Percentiles rank a stretch among this genome's conserved stretches.
Conservation (phyloP, 108 stramenopile genomes). For the Stephanodiscus minutulus region DNA sequence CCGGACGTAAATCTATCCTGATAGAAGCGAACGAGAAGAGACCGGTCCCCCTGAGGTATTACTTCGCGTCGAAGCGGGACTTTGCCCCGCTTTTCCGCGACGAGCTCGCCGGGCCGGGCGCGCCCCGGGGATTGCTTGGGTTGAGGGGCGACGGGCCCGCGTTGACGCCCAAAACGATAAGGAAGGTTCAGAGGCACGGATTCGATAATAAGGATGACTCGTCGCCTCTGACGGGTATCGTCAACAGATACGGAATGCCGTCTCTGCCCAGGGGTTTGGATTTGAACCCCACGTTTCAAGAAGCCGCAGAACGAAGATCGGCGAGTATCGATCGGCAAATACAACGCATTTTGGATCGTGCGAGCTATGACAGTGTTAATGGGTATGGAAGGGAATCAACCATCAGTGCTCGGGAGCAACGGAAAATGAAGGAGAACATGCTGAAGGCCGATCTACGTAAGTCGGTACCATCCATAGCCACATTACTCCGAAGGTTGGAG, state of each 20-base stretch:
- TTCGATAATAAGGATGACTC: slow-evolving; percentile 22
- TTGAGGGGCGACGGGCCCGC: slow-evolving; percentile 68
- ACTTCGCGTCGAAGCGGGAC: slow-evolving; percentile 80
- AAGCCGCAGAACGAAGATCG: slow-evolving; percentile 49
- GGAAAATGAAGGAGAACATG: slow-evolving; percentile 65
- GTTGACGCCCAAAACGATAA: slow-evolving; percentile 20
- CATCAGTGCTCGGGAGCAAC: slow-evolving; percentile 58
- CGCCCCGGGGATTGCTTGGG: slow-evolving; percentile 71
- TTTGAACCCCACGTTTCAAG: slow-evolving; percentile 62
- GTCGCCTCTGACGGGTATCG: neutral
- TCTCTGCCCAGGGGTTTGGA: slow-evolving; percentile 52
- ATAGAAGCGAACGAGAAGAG: slow-evolving; percentile 79
- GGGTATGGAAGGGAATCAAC: slow-evolving; percentile 41
- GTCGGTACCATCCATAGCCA: slow-evolving; percentile 63
- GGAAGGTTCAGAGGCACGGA: slow-evolving; percentile 27
- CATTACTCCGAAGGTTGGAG: slow-evolving; percentile 64
- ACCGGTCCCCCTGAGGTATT: slow-evolving; percentile 92
- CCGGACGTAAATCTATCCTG: slow-evolving; percentile 74
- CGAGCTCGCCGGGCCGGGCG: slow-evolving; percentile 79
- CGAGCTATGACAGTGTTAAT: slow-evolving; percentile 28
- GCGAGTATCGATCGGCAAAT: slow-evolving; percentile 64
- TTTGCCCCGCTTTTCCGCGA: slow-evolving; percentile 79
- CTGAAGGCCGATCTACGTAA: slow-evolving; percentile 74
- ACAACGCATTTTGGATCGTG: slow-evolving; percentile 51
- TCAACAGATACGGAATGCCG: slow-evolving; percentile 51